Evolutionary conservation across 2,329 filamentous ascomycete species (phyloP), one percentile per base, ranked within the genome.

Genomic region (Coniochaeta ligniaria): DNA sequence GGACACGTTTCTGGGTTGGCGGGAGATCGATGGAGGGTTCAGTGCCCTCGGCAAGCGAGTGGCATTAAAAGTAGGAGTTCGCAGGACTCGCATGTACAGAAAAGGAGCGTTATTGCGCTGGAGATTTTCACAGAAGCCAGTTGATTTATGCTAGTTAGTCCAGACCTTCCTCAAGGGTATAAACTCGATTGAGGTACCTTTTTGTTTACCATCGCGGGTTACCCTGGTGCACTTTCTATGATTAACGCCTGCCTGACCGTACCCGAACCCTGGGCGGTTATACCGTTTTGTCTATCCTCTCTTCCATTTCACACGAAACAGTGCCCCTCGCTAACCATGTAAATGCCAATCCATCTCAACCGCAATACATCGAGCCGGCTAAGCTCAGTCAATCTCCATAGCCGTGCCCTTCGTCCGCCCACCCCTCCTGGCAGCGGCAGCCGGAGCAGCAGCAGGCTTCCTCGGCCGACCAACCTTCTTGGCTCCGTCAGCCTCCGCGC

Each of bases 321-420:
- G 11, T 26, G 38, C 35, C 12, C n/a, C 17, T 45, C 16, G 43
- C 20, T 26, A 47, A 22, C 22, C 43, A 14, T 26, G 24, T 47
- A 36, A 36, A 36, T 47, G 17, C 38, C 16, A 41, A 9, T 2
- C 47, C 11, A 28, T 31, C 24, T 6, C 14, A 31, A 52, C 14
- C 22, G 3, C 22, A 31, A 28, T 17, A 52, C 26, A 26, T 24
- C 22, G 9, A 33, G 7, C 6, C 28, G n/a, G n/a, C n/a, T 56
- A 60, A 12, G 35, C 17, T 41, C 17, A 41, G 17, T 68, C 65
- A 33, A 67, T 61, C 54, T 67, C 62, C 63, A 66, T 64, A 22
- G 64, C 61, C 55, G 60, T 63, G 14, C 62, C 61, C 36, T 36
- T 61, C 20, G n/a, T 50, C 26, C 60, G 41, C 4, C 61, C 60